phyloP scores from a whole-genome alignment of 2,329 filamentous ascomycete species.

The Penicillium sp. region DNA sequence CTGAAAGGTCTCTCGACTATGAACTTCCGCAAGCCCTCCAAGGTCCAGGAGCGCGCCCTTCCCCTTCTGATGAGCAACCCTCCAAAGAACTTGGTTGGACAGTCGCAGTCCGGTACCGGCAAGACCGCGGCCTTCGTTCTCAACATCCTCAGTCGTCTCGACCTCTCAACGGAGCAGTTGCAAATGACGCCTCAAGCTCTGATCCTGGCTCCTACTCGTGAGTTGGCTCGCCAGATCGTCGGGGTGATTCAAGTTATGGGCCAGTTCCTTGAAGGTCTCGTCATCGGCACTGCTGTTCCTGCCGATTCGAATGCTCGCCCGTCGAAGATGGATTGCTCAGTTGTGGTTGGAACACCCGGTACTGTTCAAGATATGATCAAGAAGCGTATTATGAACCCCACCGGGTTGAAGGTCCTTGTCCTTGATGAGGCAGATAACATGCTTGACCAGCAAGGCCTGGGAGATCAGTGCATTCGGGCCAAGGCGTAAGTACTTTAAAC shows the following conservation, averaged over 20 bases:
- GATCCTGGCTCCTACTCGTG: constrained; percentile 80
- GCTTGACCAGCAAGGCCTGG: constrained; percentile 91
- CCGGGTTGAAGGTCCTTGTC: constrained; percentile 75
- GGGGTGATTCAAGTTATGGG: constrained; percentile 82
- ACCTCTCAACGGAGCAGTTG: constrained; percentile 63
- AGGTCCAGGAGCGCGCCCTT: constrained; percentile 93
- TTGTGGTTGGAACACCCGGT: constrained; percentile 90
- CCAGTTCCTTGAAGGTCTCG: constrained; percentile 72
- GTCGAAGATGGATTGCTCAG: constrained; percentile 67
- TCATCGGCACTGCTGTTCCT: constrained; percentile 79
- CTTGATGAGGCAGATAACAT: constrained; percentile 99
- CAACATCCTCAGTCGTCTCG: constrained; percentile 83
- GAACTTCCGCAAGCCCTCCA: constrained; percentile 92
- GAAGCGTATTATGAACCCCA: constrained; percentile 69
- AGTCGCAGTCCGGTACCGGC: constrained; percentile 98
- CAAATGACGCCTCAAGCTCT: constrained; percentile 70
- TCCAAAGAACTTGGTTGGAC: constrained; percentile 91
- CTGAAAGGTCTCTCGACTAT: constrained; percentile 74
- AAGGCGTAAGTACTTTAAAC: constrained; percentile 65
- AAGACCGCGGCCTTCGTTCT: constrained; percentile 97
- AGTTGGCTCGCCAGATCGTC: constrained; percentile 91
- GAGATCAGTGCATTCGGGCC: constrained; percentile 89
- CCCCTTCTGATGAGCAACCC: constrained; percentile 84
- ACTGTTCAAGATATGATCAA: constrained; percentile 87
- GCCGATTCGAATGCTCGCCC: constrained; percentile 67